phyloP scores from a whole-genome alignment of 2,329 filamentous ascomycete species.

The Beauveria bassiana region DNA sequence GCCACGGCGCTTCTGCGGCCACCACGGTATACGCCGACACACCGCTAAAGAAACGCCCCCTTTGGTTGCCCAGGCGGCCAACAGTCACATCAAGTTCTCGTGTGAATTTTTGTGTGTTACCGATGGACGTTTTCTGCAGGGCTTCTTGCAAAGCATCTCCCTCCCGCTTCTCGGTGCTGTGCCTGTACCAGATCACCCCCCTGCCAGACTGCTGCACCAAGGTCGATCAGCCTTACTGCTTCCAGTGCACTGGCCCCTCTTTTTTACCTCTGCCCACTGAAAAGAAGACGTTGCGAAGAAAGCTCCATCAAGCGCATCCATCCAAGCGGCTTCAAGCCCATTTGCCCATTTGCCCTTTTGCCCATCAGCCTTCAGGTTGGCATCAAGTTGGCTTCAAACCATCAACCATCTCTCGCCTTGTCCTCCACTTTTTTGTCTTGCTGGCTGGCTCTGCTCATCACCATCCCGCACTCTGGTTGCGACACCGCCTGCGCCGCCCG shows the following conservation, averaged over 20 bases:
- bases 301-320: too few relatives aligned
- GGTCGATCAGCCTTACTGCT: conserved; percentile 9
- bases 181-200: neutral
- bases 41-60: neutral
- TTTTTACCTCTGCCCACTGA: conserved; percentile 1
- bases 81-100: too few relatives aligned
- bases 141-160: neutral
- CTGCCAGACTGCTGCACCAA: neutral
- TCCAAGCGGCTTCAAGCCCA: too few relatives aligned
- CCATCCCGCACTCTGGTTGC: neutral
- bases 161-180: neutral
- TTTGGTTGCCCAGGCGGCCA: too few relatives aligned
- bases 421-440: neutral
- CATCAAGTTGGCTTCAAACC: too few relatives aligned
- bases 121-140: neutral
- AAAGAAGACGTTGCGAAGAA: neutral
- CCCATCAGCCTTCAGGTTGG: neutral
- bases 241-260: neutral
- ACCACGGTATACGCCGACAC: neutral
- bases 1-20: neutral
- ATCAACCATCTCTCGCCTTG: neutral
- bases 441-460: neutral
- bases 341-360: neutral
- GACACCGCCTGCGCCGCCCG: too few relatives aligned
- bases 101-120: too few relatives aligned